Evolutionary conservation across 371 early-diverging fungal genomes (phyloP).

Genomic region (Mucor velutinosus): DNA sequence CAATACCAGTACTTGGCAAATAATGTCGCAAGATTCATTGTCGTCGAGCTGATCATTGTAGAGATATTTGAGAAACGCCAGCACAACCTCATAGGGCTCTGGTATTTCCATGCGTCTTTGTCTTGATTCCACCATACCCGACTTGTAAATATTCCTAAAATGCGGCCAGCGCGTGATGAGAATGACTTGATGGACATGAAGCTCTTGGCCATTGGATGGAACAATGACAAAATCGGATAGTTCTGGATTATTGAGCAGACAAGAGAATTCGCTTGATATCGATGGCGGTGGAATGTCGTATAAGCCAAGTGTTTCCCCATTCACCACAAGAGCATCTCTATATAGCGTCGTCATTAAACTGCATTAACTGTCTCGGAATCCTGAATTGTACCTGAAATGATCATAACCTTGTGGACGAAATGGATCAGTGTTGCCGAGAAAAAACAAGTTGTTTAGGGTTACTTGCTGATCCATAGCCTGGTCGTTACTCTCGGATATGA

Average conservation of each 20-base stretch:
- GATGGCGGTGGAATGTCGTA: constrained; percentile 48
- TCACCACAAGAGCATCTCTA: constrained; percentile 58
- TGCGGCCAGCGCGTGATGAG: constrained; percentile 76
- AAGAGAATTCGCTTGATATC: constrained; percentile 50
- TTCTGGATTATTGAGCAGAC: constrained; percentile 60
- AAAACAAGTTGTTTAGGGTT: constrained; percentile 40
- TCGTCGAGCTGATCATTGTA: constrained; percentile 67
- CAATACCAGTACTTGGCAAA: constrained; percentile 62
- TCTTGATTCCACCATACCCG: constrained; percentile 69
- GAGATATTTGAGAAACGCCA: constrained; percentile 64
- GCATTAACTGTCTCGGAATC: neutral
- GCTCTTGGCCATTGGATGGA: constrained; percentile 46
- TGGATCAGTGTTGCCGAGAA: constrained; percentile 59
- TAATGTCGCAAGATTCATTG: constrained; percentile 44
- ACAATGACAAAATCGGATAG: constrained; percentile 65
- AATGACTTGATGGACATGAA: constrained; percentile 68
- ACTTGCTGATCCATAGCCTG: constrained; percentile 14
- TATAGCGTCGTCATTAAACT: neutral
- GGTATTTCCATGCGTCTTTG: constrained; percentile 58
- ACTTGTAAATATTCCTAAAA: constrained; percentile 62
- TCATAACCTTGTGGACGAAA: constrained; percentile 62
- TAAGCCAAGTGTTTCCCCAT: constrained; percentile 60
- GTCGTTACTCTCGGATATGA: constrained; percentile 32
- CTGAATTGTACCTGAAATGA: constrained; percentile 49
- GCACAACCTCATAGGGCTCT: constrained; percentile 60